phyloP scores from a whole-genome alignment of 768 basidiomycete genomes.

The Sistotremastrum niveocremeum region DNA sequence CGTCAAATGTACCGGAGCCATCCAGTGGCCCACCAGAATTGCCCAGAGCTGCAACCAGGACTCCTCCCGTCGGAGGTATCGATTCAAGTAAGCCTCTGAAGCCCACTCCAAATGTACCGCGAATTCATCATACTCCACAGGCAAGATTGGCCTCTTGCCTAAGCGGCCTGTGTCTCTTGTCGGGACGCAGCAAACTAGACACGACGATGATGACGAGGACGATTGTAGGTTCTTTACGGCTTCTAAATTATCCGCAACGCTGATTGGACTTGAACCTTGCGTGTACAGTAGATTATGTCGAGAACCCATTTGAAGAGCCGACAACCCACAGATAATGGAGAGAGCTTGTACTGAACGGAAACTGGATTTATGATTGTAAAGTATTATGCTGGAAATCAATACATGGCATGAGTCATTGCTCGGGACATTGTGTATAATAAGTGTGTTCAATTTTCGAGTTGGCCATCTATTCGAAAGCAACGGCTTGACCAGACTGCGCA shows the following conservation, averaged over 20 bases:
- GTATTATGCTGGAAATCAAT: not conserved
- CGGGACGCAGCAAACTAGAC: conserved; percentile 14
- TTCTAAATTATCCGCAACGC: too few species aligned
- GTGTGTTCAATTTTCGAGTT: conserved; percentile 14
- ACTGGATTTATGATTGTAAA: conserved; percentile 7
- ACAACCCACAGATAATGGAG: not conserved
- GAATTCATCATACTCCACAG: conserved; percentile 16
- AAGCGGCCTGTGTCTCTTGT: conserved; percentile 59
- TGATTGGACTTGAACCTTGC: too few species aligned
- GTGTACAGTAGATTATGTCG: conserved; percentile 43
- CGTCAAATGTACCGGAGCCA: conserved; percentile 1
- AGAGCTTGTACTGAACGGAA: not conserved
- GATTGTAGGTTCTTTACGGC: too few species aligned
- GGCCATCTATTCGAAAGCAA: not conserved
- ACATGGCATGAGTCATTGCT: not conserved
- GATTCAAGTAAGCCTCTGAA: conserved; percentile 7
- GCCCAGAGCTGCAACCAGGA: not conserved
- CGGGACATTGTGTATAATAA: conserved; percentile 18
- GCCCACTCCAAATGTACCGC: not conserved
- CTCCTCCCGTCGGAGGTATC: not conserved
- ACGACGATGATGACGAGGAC: conserved; percentile 32
- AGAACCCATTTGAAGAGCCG: conserved; percentile 60
- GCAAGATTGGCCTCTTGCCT: conserved; percentile 57
- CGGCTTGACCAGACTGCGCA: conserved; percentile 22
- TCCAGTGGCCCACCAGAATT: not conserved